phyloP scores from a whole-genome alignment of 148 eudicot genomes.

The Rhododendron ovatum region DNA sequence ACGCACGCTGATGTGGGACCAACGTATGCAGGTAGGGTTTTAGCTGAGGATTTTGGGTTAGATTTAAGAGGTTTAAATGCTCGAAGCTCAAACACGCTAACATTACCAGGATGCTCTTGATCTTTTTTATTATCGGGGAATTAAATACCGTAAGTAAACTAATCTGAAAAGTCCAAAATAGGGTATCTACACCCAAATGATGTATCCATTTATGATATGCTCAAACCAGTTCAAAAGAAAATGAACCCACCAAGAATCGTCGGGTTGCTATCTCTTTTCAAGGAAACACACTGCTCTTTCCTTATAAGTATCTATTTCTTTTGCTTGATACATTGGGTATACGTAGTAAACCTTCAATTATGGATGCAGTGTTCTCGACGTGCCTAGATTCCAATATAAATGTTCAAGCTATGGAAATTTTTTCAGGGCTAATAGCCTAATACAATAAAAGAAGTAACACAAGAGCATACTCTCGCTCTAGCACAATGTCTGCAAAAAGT shows the following conservation, averaged over 20 bases:
- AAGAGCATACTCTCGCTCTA: constrained; percentile 7
- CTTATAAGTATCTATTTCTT: neutral
- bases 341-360: neutral
- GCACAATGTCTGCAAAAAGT: constrained; percentile 8
- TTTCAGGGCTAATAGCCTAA: neutral
- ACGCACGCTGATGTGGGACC: too few species aligned
- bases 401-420: too few species aligned
- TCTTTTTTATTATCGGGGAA: too few species aligned
- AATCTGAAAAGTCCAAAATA: too few species aligned
- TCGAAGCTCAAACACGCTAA: too few species aligned
- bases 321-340: neutral
- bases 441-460: neutral
- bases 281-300: neutral
- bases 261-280: neutral
- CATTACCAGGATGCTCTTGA: too few species aligned
- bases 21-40: too few species aligned
- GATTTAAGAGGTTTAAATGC: too few species aligned
- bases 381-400: neutral
- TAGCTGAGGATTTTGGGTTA: too few species aligned
- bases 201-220: neutral
- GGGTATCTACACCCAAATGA: neutral
- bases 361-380: neutral
- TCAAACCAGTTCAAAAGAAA: neutral
- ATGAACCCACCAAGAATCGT: constrained; percentile 4
- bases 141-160: too few species aligned